A percentile compares a stretch with the other conserved stretches of the same genome.
phyloP scores from a whole-genome alignment of 23 red algal species.

The Pyropia yezoensis region DNA sequence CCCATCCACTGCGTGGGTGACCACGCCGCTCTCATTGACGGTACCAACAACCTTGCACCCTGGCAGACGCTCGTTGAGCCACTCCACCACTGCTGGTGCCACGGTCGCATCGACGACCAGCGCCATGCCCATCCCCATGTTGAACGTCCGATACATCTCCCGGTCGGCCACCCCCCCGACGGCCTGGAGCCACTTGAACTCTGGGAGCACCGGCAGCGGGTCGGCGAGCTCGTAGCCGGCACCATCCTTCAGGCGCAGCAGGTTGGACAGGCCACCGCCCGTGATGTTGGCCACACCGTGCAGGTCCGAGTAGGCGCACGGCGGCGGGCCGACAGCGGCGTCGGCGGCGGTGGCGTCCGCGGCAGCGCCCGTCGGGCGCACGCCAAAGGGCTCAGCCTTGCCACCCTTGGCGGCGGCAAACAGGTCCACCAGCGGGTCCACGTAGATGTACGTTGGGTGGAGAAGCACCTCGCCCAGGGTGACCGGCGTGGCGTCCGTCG shows the following conservation, averaged over 20 bases:
- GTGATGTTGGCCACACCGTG: slow-evolving; percentile 86
- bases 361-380: too few species aligned
- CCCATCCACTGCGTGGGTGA: slow-evolving; percentile 25
- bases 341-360: neutral
- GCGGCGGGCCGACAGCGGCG: neutral
- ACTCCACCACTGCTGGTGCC: slow-evolving; percentile 17
- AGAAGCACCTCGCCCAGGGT: slow-evolving; percentile 76
- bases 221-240: slow-evolving; percentile 64
- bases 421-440: slow-evolving; percentile 78
- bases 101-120: slow-evolving; percentile 43
- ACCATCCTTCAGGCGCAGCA: slow-evolving; percentile 55
- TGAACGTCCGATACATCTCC: slow-evolving; percentile 94
- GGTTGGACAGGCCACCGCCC: slow-evolving; percentile 82
- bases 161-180: slow-evolving; percentile 33
- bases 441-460: slow-evolving; percentile 88
- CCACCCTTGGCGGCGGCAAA: slow-evolving; percentile 22
- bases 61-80: slow-evolving; percentile 39
- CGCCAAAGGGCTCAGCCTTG: neutral
- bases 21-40: slow-evolving; percentile 38
- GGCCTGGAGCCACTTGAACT: slow-evolving; percentile 78
- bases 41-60: slow-evolving; percentile 48
- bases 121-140: slow-evolving; percentile 97
- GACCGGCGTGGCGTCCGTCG: neutral
- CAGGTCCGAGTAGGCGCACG: slow-evolving; percentile 45
- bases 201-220: slow-evolving; percentile 67